Evolutionary conservation across 1,284 basidiomycete genomes (phyloP).

Genomic region (Ustanciosporium gigantosporum): DNA sequence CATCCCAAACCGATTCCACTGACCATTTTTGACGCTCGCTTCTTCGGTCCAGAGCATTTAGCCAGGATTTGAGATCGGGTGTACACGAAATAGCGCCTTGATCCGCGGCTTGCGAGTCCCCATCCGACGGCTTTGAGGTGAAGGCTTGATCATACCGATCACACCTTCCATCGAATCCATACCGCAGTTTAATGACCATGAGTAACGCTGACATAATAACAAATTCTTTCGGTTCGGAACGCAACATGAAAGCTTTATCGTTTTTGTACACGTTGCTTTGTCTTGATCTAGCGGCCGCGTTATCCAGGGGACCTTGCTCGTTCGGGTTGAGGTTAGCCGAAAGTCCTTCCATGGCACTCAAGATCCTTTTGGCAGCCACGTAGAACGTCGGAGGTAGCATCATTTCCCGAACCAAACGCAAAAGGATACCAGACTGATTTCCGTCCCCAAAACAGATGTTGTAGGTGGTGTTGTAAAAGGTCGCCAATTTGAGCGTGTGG

Average conservation of each 20-base stretch:
- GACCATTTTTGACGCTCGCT: slow-evolving; percentile 6
- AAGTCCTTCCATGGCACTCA: slow-evolving; percentile 18
- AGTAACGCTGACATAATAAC: slow-evolving; percentile 67
- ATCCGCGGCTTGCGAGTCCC: neutral
- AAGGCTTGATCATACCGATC: slow-evolving; percentile 17
- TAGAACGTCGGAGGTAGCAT: slow-evolving; percentile 71
- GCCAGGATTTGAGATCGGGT: slow-evolving; percentile 20
- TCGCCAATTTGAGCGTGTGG: slow-evolving; percentile 70
- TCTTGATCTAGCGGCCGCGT: neutral
- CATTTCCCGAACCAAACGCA: slow-evolving; percentile 74
- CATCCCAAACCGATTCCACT: slow-evolving; percentile 60
- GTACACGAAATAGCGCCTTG: slow-evolving; percentile 13
- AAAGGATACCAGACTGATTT: slow-evolving; percentile 78
- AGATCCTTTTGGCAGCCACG: slow-evolving; percentile 28
- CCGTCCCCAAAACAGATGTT: slow-evolving; percentile 74
- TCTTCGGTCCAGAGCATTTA: slow-evolving; percentile 11
- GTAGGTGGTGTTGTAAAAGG: slow-evolving; percentile 66
- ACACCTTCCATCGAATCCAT: slow-evolving; percentile 51
- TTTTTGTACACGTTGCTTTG: neutral
- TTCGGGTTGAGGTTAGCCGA: neutral
- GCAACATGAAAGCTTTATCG: slow-evolving; percentile 5
- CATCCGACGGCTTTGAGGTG: neutral
- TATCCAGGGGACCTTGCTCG: slow-evolving; percentile 5
- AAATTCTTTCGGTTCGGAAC: slow-evolving; percentile 76
- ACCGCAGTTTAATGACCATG: slow-evolving; percentile 51